Base-by-base conservation (phyloP, 805 yeast genomes). In the Brettanomyces nanus region DNA sequence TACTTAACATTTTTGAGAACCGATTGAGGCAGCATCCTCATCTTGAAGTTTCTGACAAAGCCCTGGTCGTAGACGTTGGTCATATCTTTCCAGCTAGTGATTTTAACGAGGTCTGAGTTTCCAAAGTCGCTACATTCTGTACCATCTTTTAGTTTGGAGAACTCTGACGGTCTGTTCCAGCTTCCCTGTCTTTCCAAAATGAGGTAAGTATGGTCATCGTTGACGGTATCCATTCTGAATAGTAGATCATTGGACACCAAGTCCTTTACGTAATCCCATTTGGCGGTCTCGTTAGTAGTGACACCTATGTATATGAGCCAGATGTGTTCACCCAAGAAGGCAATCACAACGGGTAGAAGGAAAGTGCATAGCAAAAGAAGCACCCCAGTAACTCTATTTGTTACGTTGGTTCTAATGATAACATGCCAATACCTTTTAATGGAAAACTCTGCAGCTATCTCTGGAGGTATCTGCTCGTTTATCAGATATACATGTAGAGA, bases 271-370 rank as follows among this genome's bases (percentile, higher is more conserved):
- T 64, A 70, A 13, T 62, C 66, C 80, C 80, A 74, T 48, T 74
- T 74, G 13, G 62, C 66, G 0, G 67, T 56, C 49, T 74, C 80
- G 47, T 71, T 74, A 5, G 80, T 74, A 20, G 79, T 72, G 10
- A 71, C 75, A 2, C 80, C 80, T 36, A 74, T 51, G 45, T 73
- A 73, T 11, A 70, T 46, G 47, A 69, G 68, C 46, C 73, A 53
- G 15, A 73, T 13, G 41, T 69, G 75, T 35, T 69, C 62, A 1
- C 45, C 42, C 0, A 66, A 47, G 48, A 72, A 72, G n/a, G 59
- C 43, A 1, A 46, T 36, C 2, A 68, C 62, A 21, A 71, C 47
- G 1, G 70, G 53, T 13, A 56, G 46, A 36, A 71, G 55, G 5
- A 66, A 45, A 1, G 49, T 21, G 36, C 73, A 69, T 14, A 72